Evolutionary conservation across 768 basidiomycete species (phyloP).

Genomic region (Trametes meyenii): DNA sequence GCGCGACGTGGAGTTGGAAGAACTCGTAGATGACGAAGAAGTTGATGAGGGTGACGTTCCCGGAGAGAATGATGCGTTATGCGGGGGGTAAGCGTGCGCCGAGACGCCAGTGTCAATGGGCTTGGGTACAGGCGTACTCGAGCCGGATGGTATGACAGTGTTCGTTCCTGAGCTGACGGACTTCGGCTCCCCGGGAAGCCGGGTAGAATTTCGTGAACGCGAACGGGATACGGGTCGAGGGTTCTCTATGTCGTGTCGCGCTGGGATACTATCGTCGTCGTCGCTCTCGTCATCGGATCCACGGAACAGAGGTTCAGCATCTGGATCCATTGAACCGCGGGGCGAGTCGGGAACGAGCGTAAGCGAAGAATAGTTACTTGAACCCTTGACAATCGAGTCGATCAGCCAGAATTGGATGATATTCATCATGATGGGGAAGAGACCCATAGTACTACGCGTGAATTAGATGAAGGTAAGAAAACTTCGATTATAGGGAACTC

Average conservation of each 20-base stretch:
- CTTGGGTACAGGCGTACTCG: constrained; percentile 31
- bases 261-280: constrained; percentile 27
- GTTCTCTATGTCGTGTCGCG: constrained; percentile 50
- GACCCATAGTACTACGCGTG: constrained; percentile 75
- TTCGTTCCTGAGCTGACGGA: constrained; percentile 40
- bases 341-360: constrained; percentile 45
- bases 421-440: constrained; percentile 91
- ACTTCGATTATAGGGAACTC: constrained; percentile 36
- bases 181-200: constrained; percentile 40
- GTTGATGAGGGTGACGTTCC: constrained; percentile 40
- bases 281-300: constrained; percentile 58
- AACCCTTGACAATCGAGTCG: constrained; percentile 88
- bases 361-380: constrained; percentile 39
- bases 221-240: constrained; percentile 41
- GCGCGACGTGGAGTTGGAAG: constrained; percentile 34
- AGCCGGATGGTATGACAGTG: constrained; percentile 33
- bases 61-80: constrained; percentile 39
- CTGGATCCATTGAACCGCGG: constrained; percentile 42
- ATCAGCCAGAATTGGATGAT: constrained; percentile 94
- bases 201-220: constrained; percentile 26
- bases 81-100: constrained; percentile 66
- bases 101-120: constrained; percentile 33
- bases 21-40: constrained; percentile 37
- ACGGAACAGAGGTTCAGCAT: constrained; percentile 66
- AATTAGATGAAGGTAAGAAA: neutral